Evolutionary conservation across 257 asterid genomes (phyloP), one percentile per base, ranked within the genome.

Genomic region (Nicotiana otophora): DNA sequence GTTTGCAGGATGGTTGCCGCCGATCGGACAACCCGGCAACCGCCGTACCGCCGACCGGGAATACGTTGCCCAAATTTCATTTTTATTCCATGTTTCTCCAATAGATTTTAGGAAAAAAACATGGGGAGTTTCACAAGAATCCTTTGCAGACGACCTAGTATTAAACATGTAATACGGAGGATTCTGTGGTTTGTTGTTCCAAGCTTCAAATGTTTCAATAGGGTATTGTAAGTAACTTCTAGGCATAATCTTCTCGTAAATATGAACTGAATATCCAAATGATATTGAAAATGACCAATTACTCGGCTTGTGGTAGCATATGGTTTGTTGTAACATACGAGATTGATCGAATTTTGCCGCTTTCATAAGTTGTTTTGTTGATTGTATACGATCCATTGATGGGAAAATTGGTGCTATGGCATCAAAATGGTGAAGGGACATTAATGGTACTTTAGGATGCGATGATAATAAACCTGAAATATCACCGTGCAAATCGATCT

Each of bases 301-400:
- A 36, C 34, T 84, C 4, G 16, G 81, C 10, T 86, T 36, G 79
- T 85, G 90, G 31, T 91, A 72, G 85, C 95, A 91, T 19, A 91
- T 87, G 80, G 90, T 90, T 69, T 91, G 95, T 67, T 90, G 95
- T 23, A 91, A 8, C 1, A 91, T 81, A 0, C 95, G 91, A 36
- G 92, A 86, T 34, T 91, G 92, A 57, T 90, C 95, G 5, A 84
- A 85, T 23, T 85, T 81, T 1, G 90, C 91, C 12, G 93, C 92
- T 84, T 83, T 87, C 93, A 90, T 90, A 53, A 91, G 90, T 88
- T 91, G 95, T 88, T 86, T 87, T 85, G 89, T 84, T 57, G 95
- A 85, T 39, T 90, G 69, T 23, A 75, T 34, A 4, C 88, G 90
- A 68, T 88, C 87, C 91, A 76, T 91, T 42, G 62, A 23, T 7